phyloP scores from a whole-genome alignment of 352 stramenopile genomes.

The Phytopythium chamaehyphon region DNA sequence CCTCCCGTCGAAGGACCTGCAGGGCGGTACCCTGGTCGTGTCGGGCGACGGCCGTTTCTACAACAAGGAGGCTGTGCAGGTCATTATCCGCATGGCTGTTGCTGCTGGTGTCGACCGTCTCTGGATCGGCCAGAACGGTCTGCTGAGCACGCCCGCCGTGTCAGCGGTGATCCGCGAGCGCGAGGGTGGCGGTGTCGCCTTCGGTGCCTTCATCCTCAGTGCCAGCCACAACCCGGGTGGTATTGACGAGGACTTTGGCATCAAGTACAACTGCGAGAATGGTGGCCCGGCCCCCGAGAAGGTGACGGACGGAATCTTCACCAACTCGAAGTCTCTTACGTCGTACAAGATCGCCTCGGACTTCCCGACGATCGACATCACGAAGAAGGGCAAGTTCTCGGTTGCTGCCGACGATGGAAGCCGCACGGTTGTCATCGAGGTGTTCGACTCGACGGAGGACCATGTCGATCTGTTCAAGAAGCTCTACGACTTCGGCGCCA shows the following conservation, averaged over 20 bases:
- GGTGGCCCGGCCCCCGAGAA: constrained; percentile 96
- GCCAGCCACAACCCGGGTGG: constrained; percentile 98
- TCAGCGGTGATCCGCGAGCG: constrained; percentile 95
- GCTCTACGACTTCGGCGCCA: constrained; percentile 97
- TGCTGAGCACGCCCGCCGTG: constrained; percentile 97
- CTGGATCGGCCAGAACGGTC: constrained; percentile 93
- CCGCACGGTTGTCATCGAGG: constrained; percentile 92
- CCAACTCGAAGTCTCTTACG: constrained; percentile 93
- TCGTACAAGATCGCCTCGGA: constrained; percentile 90
- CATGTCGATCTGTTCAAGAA: constrained; percentile 95
- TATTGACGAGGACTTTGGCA: constrained; percentile 98
- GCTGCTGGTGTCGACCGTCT: constrained; percentile 95
- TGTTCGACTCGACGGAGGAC: constrained; percentile 97
- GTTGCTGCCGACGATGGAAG: constrained; percentile 85
- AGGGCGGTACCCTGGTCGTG: constrained; percentile 95
- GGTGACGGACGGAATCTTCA: constrained; percentile 97
- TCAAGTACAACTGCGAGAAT: constrained; percentile 99
- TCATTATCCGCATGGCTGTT: constrained; percentile 96
- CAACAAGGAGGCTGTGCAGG: constrained; percentile 94
- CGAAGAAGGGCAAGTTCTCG: constrained; percentile 61
- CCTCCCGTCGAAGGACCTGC: constrained; percentile 91
- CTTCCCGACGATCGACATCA: constrained; percentile 78
- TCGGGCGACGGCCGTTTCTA: constrained; percentile 94
- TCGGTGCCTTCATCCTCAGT: constrained; percentile 97
- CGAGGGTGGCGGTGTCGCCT: constrained; percentile 91